Evolutionary conservation across 2,329 filamentous ascomycete species (phyloP).

Genomic region (Colletotrichum sp.): DNA sequence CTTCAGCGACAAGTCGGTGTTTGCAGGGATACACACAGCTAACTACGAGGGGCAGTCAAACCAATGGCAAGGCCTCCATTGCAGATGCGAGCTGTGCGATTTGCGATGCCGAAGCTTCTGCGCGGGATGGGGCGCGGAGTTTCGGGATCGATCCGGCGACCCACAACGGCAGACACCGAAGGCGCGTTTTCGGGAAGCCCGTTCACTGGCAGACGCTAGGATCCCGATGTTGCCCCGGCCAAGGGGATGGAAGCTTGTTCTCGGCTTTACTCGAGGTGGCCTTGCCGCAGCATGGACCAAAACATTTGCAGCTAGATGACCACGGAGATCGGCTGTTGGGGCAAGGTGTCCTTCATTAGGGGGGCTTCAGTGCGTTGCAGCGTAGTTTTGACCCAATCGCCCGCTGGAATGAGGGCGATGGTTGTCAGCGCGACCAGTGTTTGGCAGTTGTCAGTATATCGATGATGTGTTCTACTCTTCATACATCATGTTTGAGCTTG

Average conservation of each 20-base stretch:
- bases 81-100: not conserved
- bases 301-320: not conserved
- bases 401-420: not conserved
- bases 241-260: not conserved
- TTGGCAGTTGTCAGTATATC: too few species aligned
- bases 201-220: not conserved
- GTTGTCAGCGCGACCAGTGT: not conserved
- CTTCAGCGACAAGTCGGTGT: not conserved
- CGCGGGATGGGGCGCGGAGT: not conserved
- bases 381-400: not conserved
- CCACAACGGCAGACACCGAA: not conserved
- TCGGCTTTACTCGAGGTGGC: not conserved
- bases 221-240: not conserved
- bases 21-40: not conserved
- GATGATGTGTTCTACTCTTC: not conserved
- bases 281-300: not conserved
- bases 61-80: not conserved
- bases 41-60: rapidly evolving
- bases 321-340: not conserved
- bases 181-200: not conserved
- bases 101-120: not conserved
- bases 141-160: not conserved
- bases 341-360: not conserved
- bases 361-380: not conserved
- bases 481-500: too few species aligned